Percentiles rank a stretch among this genome's conserved stretches.
phyloP scores from a whole-genome alignment of 768 basidiomycete genomes.

The Hygrophoropsis aurantiaca region DNA sequence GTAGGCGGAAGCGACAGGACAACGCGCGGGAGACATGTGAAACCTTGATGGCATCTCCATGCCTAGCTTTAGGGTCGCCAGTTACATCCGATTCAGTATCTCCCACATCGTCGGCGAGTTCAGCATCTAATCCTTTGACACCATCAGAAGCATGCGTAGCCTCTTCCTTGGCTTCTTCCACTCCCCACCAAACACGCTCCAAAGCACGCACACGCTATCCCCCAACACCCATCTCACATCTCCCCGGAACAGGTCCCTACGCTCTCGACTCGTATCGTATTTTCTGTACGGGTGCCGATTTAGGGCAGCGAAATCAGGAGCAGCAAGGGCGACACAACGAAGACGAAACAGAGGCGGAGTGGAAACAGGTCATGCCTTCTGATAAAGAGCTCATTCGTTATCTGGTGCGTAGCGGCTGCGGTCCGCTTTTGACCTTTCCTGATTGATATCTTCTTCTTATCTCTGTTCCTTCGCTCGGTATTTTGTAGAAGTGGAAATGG shows the following conservation, averaged over 20 bases:
- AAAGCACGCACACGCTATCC: constrained; percentile 33
- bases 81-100: too few relatives aligned
- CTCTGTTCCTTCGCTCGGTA: background rate
- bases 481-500: constrained; percentile 69
- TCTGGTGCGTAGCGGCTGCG: constrained; percentile 46
- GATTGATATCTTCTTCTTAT: background rate
- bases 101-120: too few relatives aligned
- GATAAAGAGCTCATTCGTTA: constrained; percentile 74
- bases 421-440: background rate
- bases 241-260: constrained; percentile 67
- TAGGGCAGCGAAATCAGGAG: constrained; percentile 56
- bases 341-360: constrained; percentile 45
- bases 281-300: constrained; percentile 42
- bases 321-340: too few relatives aligned
- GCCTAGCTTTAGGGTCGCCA: background rate
- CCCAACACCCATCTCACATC: constrained; percentile 50
- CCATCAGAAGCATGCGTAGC: too few relatives aligned
- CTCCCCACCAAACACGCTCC: constrained; percentile 9
- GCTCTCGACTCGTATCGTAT: constrained; percentile 78
- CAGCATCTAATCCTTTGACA: too few relatives aligned
- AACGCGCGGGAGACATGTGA: too few relatives aligned
- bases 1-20: too few relatives aligned
- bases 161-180: too few relatives aligned
- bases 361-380: constrained; percentile 59
- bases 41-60: background rate